These are phyloP conservation scores for Fusarium concolor DNA, from an alignment of 2,329 filamentous ascomycete species.

Conservation along the genomic window DNA sequence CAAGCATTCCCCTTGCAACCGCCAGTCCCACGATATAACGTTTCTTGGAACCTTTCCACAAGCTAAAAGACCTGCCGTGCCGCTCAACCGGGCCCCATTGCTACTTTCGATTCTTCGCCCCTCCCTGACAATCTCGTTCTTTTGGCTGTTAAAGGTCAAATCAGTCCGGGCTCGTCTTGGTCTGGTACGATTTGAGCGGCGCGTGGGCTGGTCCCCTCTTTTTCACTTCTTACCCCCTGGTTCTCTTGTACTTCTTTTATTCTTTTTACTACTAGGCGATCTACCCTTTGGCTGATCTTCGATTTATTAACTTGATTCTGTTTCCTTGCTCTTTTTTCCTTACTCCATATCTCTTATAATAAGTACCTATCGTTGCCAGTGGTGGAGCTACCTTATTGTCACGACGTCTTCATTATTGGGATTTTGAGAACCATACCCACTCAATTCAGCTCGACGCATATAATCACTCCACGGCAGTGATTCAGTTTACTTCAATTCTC, in stretches of 20 bases:
- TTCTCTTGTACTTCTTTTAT: conserved; percentile 22
- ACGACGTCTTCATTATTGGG: conserved; percentile 2
- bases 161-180: conserved; percentile 33
- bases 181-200: conserved; percentile 45
- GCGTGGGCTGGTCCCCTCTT: conserved; percentile 46
- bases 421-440: conserved; percentile 15
- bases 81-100: conserved; percentile 28
- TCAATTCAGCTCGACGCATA: conserved; percentile 3
- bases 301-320: conserved; percentile 23
- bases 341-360: conserved; percentile 23
- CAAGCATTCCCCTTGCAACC: conserved; percentile 20
- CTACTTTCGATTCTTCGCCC: conserved; percentile 30
- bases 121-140: conserved; percentile 19
- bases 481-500: conserved; percentile 22
- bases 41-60: conserved; percentile 3
- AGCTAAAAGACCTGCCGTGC: conserved; percentile 23
- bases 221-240: conserved; percentile 25
- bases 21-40: conserved; percentile 6
- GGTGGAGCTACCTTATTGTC: conserved; percentile 18
- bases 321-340: conserved; percentile 3
- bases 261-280: conserved; percentile 26
- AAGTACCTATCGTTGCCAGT: conserved; percentile 11
- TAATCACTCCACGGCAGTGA: conserved; percentile 14
- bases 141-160: conserved; percentile 32
- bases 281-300: conserved; percentile 31